These are phyloP conservation scores for Xylariaceae sp. DNA, from an alignment of 2,329 filamentous ascomycete species.

Conservation along the genomic window DNA sequence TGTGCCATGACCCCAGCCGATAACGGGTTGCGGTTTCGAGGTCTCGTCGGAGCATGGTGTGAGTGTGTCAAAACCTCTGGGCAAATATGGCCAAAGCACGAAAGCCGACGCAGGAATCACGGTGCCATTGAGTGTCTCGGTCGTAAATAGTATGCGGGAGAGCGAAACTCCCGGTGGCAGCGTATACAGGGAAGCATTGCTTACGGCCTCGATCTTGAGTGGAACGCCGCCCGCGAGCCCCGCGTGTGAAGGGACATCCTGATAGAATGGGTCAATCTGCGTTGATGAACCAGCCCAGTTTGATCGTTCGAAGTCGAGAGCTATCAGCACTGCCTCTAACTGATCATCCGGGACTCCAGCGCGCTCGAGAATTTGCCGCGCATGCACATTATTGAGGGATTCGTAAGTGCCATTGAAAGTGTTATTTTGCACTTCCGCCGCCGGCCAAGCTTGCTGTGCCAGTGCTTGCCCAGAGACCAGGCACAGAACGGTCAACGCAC, in stretches of 20 bases:
- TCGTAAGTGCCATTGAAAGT: background rate
- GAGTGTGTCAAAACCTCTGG: background rate
- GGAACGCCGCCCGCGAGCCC: background rate
- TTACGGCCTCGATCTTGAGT: background rate
- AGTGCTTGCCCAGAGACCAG: no score
- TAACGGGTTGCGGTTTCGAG: background rate
- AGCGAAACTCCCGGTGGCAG: background rate
- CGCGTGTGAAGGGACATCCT: background rate
- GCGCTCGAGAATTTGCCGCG: background rate
- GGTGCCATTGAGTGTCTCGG: background rate
- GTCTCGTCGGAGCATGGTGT: background rate
- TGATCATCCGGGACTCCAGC: background rate
- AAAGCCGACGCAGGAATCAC: background rate
- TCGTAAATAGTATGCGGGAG: background rate
- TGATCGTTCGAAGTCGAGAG: conserved; percentile 7
- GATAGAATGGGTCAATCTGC: conserved; percentile 5
- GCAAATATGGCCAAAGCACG: background rate
- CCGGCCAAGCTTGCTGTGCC: background rate
- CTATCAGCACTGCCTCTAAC: conserved; percentile 1
- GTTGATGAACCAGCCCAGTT: conserved; percentile 7
- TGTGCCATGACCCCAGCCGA: background rate
- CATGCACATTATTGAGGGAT: background rate
- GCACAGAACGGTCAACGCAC: no score
- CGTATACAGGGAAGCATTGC: background rate
- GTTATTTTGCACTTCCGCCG: background rate